Percentiles rank a stretch among this genome's conserved stretches.
phyloP scores from a whole-genome alignment of 2,329 filamentous ascomycete species.

The Alternaria consortialis region DNA sequence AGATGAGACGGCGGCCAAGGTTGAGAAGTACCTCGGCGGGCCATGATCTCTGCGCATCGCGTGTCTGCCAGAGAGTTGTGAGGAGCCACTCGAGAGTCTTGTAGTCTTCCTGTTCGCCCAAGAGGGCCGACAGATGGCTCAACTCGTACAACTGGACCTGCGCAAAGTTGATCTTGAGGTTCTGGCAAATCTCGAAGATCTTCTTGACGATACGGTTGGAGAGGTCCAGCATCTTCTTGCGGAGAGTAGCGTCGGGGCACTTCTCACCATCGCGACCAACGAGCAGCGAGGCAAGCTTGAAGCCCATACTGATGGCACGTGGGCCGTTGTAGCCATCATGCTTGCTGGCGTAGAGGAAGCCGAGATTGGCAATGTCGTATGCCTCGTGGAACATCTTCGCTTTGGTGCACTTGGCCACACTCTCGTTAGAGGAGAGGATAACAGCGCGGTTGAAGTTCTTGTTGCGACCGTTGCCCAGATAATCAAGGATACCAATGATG shows the following conservation, averaged over 20 bases:
- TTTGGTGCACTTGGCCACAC: constrained; percentile 36
- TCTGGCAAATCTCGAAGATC: constrained; percentile 52
- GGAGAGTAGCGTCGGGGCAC: constrained; percentile 42
- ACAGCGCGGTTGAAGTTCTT: constrained; percentile 42
- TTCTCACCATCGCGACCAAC: constrained; percentile 43
- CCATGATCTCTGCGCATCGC: constrained; percentile 47
- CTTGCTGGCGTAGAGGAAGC: constrained; percentile 43
- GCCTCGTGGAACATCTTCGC: constrained; percentile 45
- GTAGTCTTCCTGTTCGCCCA: constrained; percentile 59
- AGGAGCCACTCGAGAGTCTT: constrained; percentile 53
- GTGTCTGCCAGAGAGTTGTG: constrained; percentile 49
- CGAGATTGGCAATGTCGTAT: constrained; percentile 47
- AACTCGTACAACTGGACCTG: constrained; percentile 54
- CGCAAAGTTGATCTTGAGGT: constrained; percentile 55
- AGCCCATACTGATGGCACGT: constrained; percentile 49
- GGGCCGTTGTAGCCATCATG: constrained; percentile 46
- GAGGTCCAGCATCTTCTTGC: constrained; percentile 53
- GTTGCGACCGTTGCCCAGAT: constrained; percentile 41
- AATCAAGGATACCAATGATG: constrained; percentile 41
- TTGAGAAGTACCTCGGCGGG: constrained; percentile 56
- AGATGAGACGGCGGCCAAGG: constrained; percentile 63
- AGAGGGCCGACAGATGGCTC: constrained; percentile 54
- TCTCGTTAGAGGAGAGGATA: constrained; percentile 38
- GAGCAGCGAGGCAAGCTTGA: constrained; percentile 48
- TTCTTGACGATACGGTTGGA: constrained; percentile 55